Base-by-base conservation (phyloP, 1,284 basidiomycete genomes). In the Trichosporon ovoides region DNA sequence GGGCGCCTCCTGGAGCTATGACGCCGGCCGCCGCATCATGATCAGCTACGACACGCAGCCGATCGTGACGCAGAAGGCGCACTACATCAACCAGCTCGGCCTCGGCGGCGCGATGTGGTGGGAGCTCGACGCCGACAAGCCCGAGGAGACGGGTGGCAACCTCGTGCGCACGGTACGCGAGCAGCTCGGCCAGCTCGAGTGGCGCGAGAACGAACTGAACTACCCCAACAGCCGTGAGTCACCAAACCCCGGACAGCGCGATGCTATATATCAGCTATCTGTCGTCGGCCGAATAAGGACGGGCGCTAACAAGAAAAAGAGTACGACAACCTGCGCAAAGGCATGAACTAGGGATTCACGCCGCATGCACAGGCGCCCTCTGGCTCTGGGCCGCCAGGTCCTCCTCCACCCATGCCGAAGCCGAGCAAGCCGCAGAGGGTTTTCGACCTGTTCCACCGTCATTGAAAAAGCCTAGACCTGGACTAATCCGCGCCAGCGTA, bases 31-130 rank as follows among this genome's bases (percentile, higher is more conserved):
- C 72, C 75, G 77, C 62, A 84, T 87, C 69, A 75, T 80, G 55
- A 85, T 94, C 51, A 86, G 85, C 6, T 95, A 93, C 76, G 92
- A 97, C 69, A 86, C 85, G 0, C 87, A 87, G 3, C 78, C 84
- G 62, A 86, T 91, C 63, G 85, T 85, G 38, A 78, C 77, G 31
- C 75, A 83, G 64, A 97, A 97, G 78, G 84, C 86, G 3, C 80
- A 87, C 58, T 95, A 91, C 68, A 84, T 91, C 65, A 77, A 79
- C 51, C 72, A 79, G 20, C 82, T 85, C 20, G 82, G 83, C 5
- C 80, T 91, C 37, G 87, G 82, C 16, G 89, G 89, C 2, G 83
- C 83, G 38, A 89, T 90, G 88, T 90, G 85, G 78, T 91, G 88
- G 88, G 87, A 70, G 71, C 79, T 79, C 6, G 71, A 74, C 51